Base-by-base conservation (phyloP, 2,329 filamentous ascomycete genomes). In the Tolypocladium inflatum region DNA sequence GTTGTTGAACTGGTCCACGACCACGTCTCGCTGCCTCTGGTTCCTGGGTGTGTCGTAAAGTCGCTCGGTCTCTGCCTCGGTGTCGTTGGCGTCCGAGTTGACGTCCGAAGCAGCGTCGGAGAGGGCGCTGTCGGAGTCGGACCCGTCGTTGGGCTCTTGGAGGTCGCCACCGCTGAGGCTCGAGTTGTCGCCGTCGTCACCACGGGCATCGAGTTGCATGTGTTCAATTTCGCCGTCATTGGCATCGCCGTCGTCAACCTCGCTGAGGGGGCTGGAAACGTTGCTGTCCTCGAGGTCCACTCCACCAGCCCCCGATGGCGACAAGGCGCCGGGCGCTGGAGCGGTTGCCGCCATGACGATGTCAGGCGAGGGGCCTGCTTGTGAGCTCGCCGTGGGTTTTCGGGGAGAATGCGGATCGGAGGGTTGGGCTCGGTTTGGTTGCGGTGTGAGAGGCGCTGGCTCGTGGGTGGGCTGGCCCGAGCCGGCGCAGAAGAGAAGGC, bases 11-110 rank as follows among this genome's bases (percentile, higher is more conserved):
- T 78, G 76, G 64, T 78, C 78, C 57, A 87, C 72, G 50, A 86
- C 78, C 11, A 88, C 82, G 65, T 87, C 82, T 65, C 81, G 79
- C 65, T 83, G 80, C 63, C 85, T 80, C 67, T 80, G 74, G 67
- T 80, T 89, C 62, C 85, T 84, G 21, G 92, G 91, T n/a, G 91
- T 96, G 68, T 89, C 86, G 68, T 94, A 94, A 60, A 99, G 81
- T 59, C 94, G 87, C 74, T 97, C 92, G 2, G 93, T 97, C 74
- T 97, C 93, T 39, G 93, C 93, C 73, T 97, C 93, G 4, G 92
- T 87, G 70, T 84, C 83, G 67, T 85, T 83, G 64, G 76, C 78
- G 33, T 74, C 72, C 3, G 71, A 74, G 60, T 70, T 65, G 17
- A 68, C 66, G 51, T 74, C 73, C 17, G 71, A 73, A 37, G 77